Percentiles rank a stretch among this genome's conserved stretches.
Evolutionary conservation across 2,329 filamentous ascomycete genomes (phyloP).

Genomic region (Raffaelea ambrosiae): DNA sequence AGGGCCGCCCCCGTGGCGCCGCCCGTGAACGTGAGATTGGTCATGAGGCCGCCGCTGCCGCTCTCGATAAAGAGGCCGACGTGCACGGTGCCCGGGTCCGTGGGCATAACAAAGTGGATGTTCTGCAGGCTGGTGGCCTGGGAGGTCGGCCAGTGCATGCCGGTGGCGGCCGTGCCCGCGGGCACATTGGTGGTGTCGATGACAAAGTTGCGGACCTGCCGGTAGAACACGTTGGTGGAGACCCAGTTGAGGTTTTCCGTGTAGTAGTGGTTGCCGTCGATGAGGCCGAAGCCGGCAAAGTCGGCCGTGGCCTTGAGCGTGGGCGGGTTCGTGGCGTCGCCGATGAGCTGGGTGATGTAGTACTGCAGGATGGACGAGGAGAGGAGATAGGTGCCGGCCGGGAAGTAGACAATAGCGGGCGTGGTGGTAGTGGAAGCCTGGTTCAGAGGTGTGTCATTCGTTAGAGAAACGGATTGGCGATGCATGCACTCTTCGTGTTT

Average conservation of each 20-base stretch:
- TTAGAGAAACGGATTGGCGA: too few species aligned
- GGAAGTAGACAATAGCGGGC: constrained; percentile 15
- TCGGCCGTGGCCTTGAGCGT: constrained; percentile 4
- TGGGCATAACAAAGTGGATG: constrained; percentile 42
- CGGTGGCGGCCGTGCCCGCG: constrained; percentile 32
- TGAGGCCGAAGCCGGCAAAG: constrained; percentile 7
- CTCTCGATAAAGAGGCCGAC: constrained; percentile 52
- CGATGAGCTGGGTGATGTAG: constrained; percentile 13
- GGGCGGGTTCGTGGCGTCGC: constrained; percentile 11
- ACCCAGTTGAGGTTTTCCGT: constrained; percentile 36
- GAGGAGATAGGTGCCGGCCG: constrained; percentile 13
- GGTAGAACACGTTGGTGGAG: constrained; percentile 33
- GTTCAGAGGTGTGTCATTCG: too few species aligned
- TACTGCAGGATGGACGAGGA: constrained; percentile 9
- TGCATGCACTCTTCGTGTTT: too few species aligned
- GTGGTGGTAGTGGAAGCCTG: constrained; percentile 7
- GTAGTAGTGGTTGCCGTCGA: constrained; percentile 35
- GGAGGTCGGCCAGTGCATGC: constrained; percentile 61
- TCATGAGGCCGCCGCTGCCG: constrained; percentile 58
- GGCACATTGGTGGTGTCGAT: constrained; percentile 45
- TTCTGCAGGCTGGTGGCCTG: constrained; percentile 54
- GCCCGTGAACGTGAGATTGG: constrained; percentile 61
- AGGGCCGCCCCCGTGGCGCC: constrained; percentile 46
- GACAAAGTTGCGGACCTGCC: constrained; percentile 49
- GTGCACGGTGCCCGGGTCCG: constrained; percentile 34